Evolutionary conservation across 176 grass and related monocot genomes (phyloP).

Genomic region (Otatea glauca): DNA sequence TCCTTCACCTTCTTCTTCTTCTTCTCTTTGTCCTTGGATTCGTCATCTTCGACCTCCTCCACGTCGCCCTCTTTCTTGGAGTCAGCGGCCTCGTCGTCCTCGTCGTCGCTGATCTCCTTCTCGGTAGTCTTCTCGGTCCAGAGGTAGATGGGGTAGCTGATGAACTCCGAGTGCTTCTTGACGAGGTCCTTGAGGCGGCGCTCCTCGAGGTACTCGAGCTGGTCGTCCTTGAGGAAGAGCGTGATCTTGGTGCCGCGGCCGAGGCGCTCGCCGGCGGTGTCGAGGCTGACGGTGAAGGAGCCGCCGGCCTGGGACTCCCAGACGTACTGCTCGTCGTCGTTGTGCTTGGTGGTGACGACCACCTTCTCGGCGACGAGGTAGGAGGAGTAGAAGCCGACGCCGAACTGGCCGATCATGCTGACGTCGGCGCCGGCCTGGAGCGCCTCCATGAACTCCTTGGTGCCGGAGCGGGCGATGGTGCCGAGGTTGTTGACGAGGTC

Average conservation of each 20-base stretch:
- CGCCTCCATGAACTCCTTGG: constrained; percentile 76
- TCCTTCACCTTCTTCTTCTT: constrained; percentile 99
- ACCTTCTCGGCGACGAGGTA: constrained; percentile 74
- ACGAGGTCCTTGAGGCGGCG: constrained; percentile 66
- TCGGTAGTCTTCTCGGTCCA: constrained; percentile 72
- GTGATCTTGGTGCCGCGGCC: constrained; percentile 73
- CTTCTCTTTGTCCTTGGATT: constrained; percentile 58
- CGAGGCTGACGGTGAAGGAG: constrained; percentile 62
- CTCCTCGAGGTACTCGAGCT: constrained; percentile 70
- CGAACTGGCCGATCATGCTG: constrained; percentile 73
- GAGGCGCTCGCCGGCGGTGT: constrained; percentile 52
- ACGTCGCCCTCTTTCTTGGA: constrained; percentile 46
- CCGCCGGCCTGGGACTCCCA: constrained; percentile 73
- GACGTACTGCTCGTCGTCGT: constrained; percentile 76
- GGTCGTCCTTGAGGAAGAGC: constrained; percentile 67
- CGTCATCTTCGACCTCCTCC: constrained; percentile 45
- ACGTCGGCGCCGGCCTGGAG: constrained; percentile 60
- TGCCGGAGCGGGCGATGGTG: constrained; percentile 63
- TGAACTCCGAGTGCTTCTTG: constrained; percentile 72
- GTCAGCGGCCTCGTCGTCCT: not conserved
- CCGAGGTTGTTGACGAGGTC: constrained; percentile 70
- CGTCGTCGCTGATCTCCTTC: constrained; percentile 70
- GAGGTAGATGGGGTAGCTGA: constrained; percentile 76
- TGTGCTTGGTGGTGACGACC: constrained; percentile 76
- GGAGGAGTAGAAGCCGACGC: constrained; percentile 65